Percentiles rank a stretch among this genome's conserved stretches.
Conservation (phyloP, 495 filamentous ascomycete species). For the Aspergillus ostianus region DNA sequence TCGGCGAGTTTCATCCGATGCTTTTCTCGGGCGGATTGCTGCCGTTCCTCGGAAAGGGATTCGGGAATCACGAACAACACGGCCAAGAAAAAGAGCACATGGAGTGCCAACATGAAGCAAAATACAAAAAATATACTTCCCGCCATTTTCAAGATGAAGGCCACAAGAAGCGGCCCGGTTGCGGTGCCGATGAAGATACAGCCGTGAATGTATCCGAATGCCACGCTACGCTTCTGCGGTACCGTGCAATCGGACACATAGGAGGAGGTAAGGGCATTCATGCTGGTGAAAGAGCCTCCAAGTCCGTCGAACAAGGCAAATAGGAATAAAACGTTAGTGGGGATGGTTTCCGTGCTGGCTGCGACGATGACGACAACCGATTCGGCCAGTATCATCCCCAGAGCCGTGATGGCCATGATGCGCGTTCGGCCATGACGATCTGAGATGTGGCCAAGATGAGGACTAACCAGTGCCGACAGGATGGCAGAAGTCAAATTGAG, state of each 20-base stretch:
- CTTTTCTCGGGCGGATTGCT: slow-evolving; percentile 65
- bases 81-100: slow-evolving; percentile 67
- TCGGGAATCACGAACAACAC: slow-evolving; percentile 74
- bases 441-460: slow-evolving; percentile 79
- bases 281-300: slow-evolving; percentile 80
- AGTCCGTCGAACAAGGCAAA: slow-evolving; percentile 77
- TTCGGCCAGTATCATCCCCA: slow-evolving; percentile 68
- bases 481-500: slow-evolving; percentile 68
- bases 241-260: slow-evolving; percentile 88
- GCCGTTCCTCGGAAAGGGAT: slow-evolving; percentile 68
- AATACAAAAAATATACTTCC: slow-evolving; percentile 71
- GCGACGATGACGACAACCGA: slow-evolving; percentile 72
- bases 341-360: slow-evolving; percentile 66
- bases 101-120: slow-evolving; percentile 69
- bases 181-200: slow-evolving; percentile 85
- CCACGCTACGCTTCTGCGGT: slow-evolving; percentile 73
- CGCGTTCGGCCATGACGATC: slow-evolving; percentile 81
- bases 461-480: slow-evolving; percentile 71
- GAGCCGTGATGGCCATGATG: slow-evolving; percentile 64
- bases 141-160: slow-evolving; percentile 68
- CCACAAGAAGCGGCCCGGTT: slow-evolving; percentile 75
- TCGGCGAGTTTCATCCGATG: slow-evolving; percentile 35
- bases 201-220: slow-evolving; percentile 86
- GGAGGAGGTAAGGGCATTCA: slow-evolving; percentile 74
- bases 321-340: slow-evolving; percentile 71